Evolutionary conservation across 164 flowering plant species (phyloP).

Genomic region (Saururus chinensis): DNA sequence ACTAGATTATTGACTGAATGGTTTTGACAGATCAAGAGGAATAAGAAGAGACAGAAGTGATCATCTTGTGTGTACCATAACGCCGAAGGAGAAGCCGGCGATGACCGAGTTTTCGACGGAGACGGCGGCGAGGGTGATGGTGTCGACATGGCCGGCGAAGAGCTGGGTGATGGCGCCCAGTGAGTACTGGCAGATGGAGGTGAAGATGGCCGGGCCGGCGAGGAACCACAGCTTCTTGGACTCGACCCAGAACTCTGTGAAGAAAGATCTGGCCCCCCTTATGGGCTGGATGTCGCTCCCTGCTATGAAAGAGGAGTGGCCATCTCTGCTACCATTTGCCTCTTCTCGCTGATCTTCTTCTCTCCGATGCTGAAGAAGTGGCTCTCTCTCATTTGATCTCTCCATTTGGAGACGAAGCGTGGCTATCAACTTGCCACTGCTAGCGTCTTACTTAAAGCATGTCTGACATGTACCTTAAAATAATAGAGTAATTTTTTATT

Average conservation of each 20-base stretch:
- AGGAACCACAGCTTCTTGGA: constrained; percentile 16
- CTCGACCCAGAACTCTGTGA: constrained; percentile 7
- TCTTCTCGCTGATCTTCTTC: neutral
- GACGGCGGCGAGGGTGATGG: constrained; percentile 15
- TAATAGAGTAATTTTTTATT: too few relatives aligned
- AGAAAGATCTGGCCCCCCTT: constrained; percentile 3
- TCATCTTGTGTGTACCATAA: constrained; percentile 7
- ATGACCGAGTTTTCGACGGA: constrained; percentile 18
- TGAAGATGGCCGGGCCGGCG: constrained; percentile 18
- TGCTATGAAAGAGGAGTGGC: neutral
- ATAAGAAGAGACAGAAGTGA: neutral
- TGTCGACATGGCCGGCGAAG: constrained; percentile 15
- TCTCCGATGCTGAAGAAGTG: neutral
- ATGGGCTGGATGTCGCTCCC: constrained; percentile 11
- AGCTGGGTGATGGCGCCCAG: constrained; percentile 18
- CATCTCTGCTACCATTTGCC: neutral
- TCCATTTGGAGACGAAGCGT: too few relatives aligned
- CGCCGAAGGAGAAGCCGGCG: constrained; percentile 17
- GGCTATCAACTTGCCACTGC: too few relatives aligned
- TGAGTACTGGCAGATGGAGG: constrained; percentile 12
- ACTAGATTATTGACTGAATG: too few relatives aligned
- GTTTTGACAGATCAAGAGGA: neutral
- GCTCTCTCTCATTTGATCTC: too few relatives aligned
- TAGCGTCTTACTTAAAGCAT: too few relatives aligned
- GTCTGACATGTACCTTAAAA: too few relatives aligned